Evolutionary conservation across 1,284 basidiomycete genomes (phyloP), one percentile per base, ranked within the genome.

Genomic region (Rhodofomes roseus): DNA sequence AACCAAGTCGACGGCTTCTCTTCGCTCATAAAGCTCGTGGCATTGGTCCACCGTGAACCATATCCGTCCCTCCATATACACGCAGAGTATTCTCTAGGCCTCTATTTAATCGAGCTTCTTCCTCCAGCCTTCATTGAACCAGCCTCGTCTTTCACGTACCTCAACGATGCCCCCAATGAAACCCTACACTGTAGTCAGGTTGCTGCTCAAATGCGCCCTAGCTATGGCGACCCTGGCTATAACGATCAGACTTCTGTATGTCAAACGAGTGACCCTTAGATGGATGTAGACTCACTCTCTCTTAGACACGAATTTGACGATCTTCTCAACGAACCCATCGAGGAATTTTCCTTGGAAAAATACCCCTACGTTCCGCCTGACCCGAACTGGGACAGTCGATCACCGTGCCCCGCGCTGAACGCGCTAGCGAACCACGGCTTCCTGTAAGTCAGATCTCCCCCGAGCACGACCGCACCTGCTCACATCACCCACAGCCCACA

Each of bases 321-420:
- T 7, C 40, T 58, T 5, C 16, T 25, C 12, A 29, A 34, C 27
- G 39, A 52, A 12, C 37, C 53, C 18, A 37, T 58, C 27, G 40
- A 31, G 16, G 23, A 22, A 11, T 62, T 55, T 36, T 59, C 75
- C 73, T 46, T 55, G 1, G 56, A 63, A 18, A 56, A 57, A 9
- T 70, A 71, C 46, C 61, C 62, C 4, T 71, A 62, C 60, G 61
- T 54, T n/a, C 61, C 64, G 1, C 55, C 61, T 20, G 60, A 63
- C 4, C 27, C 57, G 5, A 60, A 55, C 20, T 44, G 14, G 9
- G 68, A 71, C 29, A 57, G 53, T 25, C 68, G 86, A 25, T 75
- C 78, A 1, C 81, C 80, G 2, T 81, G 80, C 56, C 80, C 84
- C 4, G 84, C 78, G 0, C 65, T 81, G 22, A 82, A 82, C 62